These are phyloP conservation scores for Panicum hallii DNA, from an alignment of 202 grass and related monocot species.

Conservation along the genomic window DNA sequence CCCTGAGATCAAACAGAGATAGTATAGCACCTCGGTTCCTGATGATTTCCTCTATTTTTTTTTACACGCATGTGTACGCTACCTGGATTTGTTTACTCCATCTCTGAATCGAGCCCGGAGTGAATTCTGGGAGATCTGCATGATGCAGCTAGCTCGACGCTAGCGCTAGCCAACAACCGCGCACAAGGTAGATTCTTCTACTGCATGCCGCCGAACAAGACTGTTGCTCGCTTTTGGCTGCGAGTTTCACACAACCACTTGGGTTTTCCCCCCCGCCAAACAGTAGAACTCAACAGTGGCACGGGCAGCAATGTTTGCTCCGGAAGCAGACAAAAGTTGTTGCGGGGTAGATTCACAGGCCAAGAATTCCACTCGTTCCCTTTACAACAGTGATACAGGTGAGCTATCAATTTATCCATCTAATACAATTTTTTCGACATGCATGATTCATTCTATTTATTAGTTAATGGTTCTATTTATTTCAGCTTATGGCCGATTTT, in stretches of 20 bases:
- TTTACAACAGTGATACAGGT: neutral
- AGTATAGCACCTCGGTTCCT: slow-evolving; percentile 15
- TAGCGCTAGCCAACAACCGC: neutral
- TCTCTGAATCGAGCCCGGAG: neutral
- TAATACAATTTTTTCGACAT: no score
- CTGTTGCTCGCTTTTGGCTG: slow-evolving; percentile 8
- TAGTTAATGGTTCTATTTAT: no score
- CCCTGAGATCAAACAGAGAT: slow-evolving; percentile 40
- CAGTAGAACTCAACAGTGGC: neutral
- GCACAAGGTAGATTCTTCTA: slow-evolving; percentile 20
- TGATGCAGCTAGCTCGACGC: neutral
- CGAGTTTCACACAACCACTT: neutral
- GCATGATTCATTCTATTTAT: no score
- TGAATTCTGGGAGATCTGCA: neutral
- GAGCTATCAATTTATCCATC: no score
- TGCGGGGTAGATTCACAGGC: neutral
- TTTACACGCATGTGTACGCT: neutral
- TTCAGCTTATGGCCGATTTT: no score
- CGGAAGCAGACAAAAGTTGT: neutral
- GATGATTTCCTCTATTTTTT: slow-evolving; percentile 5
- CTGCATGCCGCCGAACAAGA: slow-evolving; percentile 9
- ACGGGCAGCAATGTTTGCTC: neutral
- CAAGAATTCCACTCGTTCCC: neutral
- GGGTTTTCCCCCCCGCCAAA: neutral
- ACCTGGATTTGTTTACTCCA: neutral